Conservation (phyloP, 805 yeast species). For the Candida michaelii region DNA sequence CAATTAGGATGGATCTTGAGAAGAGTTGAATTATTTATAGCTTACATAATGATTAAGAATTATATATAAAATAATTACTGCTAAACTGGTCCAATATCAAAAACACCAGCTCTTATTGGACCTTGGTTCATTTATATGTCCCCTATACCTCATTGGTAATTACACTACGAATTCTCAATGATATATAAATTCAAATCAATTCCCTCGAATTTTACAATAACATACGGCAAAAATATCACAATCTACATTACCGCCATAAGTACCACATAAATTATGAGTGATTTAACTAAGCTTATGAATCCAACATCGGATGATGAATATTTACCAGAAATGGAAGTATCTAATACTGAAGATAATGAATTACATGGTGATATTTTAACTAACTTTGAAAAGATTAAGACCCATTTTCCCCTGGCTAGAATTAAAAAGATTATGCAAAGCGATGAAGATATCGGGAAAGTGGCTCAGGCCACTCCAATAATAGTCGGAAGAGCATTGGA, state of each 20-base stretch:
- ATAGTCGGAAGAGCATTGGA: slow-evolving; percentile 95
- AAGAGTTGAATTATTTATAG: no score
- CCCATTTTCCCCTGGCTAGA: slow-evolving; percentile 90
- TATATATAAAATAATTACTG: no score
- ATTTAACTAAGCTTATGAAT: slow-evolving; percentile 16
- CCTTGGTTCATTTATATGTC: not conserved
- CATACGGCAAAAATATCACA: not conserved
- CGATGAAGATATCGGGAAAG: slow-evolving; percentile 97
- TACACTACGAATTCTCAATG: not conserved
- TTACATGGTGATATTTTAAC: slow-evolving; percentile 21
- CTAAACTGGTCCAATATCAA: no score
- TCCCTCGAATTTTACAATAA: slow-evolving; percentile 4
- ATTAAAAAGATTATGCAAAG: slow-evolving; percentile 96
- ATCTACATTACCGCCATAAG: not conserved
- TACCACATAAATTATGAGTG: slow-evolving; percentile 15
- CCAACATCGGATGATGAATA: slow-evolving; percentile 17
- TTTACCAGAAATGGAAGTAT: slow-evolving; percentile 6
- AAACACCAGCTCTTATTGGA: not conserved
- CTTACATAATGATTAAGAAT: no score
- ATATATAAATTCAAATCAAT: slow-evolving; percentile 2
- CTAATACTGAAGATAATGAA: not conserved
- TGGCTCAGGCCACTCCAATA: slow-evolving; percentile 98
- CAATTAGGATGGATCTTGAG: no score
- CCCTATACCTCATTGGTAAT: slow-evolving; percentile 1
- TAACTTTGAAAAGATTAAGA: slow-evolving; percentile 56